Evolutionary conservation across 2,329 filamentous ascomycete genomes (phyloP), one percentile per base, ranked within the genome.

Genomic region (Penicillium sp.): DNA sequence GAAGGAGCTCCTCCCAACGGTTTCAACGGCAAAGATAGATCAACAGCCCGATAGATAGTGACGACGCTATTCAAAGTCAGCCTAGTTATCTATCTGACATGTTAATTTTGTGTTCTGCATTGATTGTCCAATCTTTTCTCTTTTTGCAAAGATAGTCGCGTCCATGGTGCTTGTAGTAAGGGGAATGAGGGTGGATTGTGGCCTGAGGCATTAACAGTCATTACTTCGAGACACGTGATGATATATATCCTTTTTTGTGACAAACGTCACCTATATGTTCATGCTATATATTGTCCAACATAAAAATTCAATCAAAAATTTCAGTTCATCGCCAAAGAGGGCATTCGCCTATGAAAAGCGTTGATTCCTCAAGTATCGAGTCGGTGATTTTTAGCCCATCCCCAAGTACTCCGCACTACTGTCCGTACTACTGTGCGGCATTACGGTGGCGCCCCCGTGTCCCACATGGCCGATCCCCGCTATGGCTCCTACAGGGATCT

Each of bases 401-500:
- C 8, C 8, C 13, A 17, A 23, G 29, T 44, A 29, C 42, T 35
- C 17, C 45, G 33, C 17, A 35, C 31, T 33, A 33, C 31, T 15
- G 27, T 29, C 27, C 27, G 29, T 43, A 12, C 25, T 48, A 48
- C 29, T 4, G n/a, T n/a, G n/a, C 12, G 45, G 45, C 21, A 48
- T 35, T 9, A 47, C 29, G 8, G 31, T 48, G 31, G 31, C 45
- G 19, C 13, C 8, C 43, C 25, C 21, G 25, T 38, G 55, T 44
- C 35, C 58, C 61, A 54, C 50, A 75, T 75, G 73, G 62, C 66
- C 23, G 60, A 68, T 49, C 54, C 58, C 48, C 59, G 55, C 45
- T 60, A 67, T 52, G 53, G 59, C 48, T 69, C 69, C 23, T 72
- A 73, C 61, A 66, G 62, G 54, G 60, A 67, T 50, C 58, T 75